Percentiles rank a stretch among this genome's conserved stretches.
These are phyloP conservation scores for Obba rivulosa DNA, from an alignment of 768 basidiomycete genomes.

Conservation along the genomic window DNA sequence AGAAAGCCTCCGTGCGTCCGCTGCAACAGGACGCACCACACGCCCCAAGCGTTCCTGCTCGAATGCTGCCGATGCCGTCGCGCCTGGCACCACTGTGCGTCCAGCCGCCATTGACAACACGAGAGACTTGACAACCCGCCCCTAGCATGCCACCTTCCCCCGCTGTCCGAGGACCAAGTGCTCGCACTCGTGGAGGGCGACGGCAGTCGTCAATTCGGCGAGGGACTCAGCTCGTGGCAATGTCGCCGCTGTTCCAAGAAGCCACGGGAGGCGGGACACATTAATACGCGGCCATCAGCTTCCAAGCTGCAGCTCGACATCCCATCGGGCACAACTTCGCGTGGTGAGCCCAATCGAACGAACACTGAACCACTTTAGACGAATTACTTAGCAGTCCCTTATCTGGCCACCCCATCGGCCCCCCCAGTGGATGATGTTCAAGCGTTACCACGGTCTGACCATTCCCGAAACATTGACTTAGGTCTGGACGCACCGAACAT, in stretches of 20 bases:
- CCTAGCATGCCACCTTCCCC: slow-evolving; percentile 14
- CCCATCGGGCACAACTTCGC: neutral
- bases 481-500: no score
- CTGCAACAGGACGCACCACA: slow-evolving; percentile 9
- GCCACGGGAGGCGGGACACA: neutral
- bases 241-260: slow-evolving; percentile 10
- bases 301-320: neutral
- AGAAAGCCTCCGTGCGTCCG: slow-evolving; percentile 10
- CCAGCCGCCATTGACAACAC: neutral
- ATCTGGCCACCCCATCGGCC: no score
- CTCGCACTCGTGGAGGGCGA: slow-evolving; percentile 8
- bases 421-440: no score
- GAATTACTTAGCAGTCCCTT: no score
- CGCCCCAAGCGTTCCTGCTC: slow-evolving; percentile 8
- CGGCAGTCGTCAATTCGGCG: neutral
- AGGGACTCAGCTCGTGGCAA: slow-evolving; percentile 9
- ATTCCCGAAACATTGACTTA: no score
- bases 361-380: no score
- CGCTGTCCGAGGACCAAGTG: slow-evolving; percentile 9
- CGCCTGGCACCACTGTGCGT: slow-evolving; percentile 15
- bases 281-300: no score
- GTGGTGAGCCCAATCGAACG: neutral
- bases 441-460: no score
- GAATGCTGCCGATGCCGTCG: slow-evolving; percentile 12
- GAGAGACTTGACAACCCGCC: neutral